A percentile compares a stretch with the other conserved stretches of the same genome.
Evolutionary conservation across 2,329 filamentous ascomycete species (phyloP).

Genomic region (Aspergillus pseudoviridinutans): DNA sequence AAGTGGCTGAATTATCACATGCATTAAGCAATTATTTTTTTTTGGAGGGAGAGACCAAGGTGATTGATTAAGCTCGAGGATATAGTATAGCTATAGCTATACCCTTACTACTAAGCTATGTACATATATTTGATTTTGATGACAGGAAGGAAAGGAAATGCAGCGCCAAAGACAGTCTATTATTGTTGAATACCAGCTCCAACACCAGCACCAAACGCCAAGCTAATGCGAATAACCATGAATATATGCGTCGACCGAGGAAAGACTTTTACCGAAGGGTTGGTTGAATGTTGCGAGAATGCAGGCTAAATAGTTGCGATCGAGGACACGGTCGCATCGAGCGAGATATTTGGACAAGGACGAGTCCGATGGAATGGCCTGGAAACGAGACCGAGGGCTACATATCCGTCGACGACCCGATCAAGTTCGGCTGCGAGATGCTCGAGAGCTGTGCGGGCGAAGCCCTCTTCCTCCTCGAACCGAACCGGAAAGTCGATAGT

Average conservation of each 20-base stretch:
- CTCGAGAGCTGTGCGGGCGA: constrained; percentile 14
- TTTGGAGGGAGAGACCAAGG: neutral
- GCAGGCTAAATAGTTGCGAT: neutral
- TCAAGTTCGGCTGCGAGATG: constrained; percentile 32
- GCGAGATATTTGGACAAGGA: neutral
- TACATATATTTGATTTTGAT: neutral
- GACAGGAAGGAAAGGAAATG: neutral
- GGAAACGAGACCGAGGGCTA: neutral
- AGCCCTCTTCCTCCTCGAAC: constrained; percentile 14
- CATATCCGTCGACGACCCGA: constrained; percentile 29
- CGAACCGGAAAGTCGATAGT: constrained; percentile 24
- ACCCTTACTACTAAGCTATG: neutral
- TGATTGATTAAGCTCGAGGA: neutral
- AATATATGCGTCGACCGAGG: neutral
- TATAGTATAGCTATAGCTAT: neutral
- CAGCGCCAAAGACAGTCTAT: neutral
- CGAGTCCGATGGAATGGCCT: neutral
- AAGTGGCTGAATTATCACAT: neutral
- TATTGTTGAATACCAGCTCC: neutral
- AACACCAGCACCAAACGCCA: constrained; percentile 4
- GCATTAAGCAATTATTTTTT: neutral
- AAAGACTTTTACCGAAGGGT: neutral
- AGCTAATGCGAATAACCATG: constrained; percentile 5
- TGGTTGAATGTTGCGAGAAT: neutral
- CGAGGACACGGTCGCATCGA: neutral